A percentile compares a stretch with the other conserved stretches of the same genome.
phyloP scores from a whole-genome alignment of 192 early-diverging fungal genomes.

The Dispira simplex region DNA sequence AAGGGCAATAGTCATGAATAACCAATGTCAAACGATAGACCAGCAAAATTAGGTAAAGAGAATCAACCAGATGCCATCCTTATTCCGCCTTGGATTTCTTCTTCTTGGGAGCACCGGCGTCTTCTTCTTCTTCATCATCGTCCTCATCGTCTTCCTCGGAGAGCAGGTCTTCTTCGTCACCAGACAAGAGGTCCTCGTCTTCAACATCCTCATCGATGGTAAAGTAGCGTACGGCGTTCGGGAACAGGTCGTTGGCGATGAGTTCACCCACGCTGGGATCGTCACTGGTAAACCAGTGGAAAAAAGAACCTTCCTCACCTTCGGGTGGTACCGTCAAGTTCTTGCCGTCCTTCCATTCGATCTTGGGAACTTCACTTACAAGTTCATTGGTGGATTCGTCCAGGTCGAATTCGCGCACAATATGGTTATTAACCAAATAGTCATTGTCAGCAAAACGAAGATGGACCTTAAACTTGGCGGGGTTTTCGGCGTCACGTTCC shows the following conservation, averaged over 20 bases:
- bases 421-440: background rate
- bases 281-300: background rate
- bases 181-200: background rate
- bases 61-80: too few species aligned
- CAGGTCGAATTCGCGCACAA: background rate
- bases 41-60: too few species aligned
- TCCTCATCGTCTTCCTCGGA: background rate
- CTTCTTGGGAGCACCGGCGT: background rate
- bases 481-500: background rate
- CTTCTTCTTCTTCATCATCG: background rate
- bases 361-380: background rate
- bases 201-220: background rate
- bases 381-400: background rate
- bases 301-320: background rate
- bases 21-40: too few species aligned
- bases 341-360: conserved; percentile 5
- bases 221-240: background rate
- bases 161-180: background rate
- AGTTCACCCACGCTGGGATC: background rate
- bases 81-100: background rate
- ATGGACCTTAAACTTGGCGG: background rate
- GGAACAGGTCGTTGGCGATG: background rate
- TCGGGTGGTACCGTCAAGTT: background rate
- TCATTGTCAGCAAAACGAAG: background rate
- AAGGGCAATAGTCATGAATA: too few species aligned